phyloP scores from a whole-genome alignment of 78 protist species.

The Speleostelium caveatum region DNA sequence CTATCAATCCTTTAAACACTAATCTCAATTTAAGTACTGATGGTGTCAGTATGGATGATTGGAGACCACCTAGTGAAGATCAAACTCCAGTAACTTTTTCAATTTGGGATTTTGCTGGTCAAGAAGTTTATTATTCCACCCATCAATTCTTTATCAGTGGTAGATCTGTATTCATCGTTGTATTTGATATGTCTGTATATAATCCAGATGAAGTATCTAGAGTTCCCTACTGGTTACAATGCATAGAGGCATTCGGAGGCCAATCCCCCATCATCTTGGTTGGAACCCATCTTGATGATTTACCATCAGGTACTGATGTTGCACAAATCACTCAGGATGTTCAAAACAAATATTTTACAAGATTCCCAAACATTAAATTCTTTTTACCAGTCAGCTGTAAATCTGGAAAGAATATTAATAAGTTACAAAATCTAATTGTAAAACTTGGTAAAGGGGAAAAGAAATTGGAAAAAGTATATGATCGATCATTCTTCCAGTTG shows the following conservation, averaged over 20 bases:
- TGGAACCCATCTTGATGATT: conserved; percentile 81
- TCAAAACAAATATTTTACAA: conserved; percentile 29
- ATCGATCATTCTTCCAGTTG: conserved; percentile 31
- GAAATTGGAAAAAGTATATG: conserved; percentile 24
- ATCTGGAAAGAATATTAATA: conserved; percentile 57
- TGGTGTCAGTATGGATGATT: conserved; percentile 81
- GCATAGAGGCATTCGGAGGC: conserved; percentile 68
- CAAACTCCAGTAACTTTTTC: conserved; percentile 59
- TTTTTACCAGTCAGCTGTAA: conserved; percentile 63
- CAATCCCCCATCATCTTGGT: conserved; percentile 67
- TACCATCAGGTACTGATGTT: conserved; percentile 27
- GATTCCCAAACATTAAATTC: conserved; percentile 39
- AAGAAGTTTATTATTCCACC: neutral
- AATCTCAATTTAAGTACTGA: conserved; percentile 56
- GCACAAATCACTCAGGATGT: conserved; percentile 24
- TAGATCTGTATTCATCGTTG: conserved; percentile 73
- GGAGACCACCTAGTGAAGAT: conserved; percentile 49
- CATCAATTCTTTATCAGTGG: conserved; percentile 75
- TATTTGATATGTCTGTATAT: conserved; percentile 64
- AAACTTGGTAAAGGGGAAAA: conserved; percentile 48
- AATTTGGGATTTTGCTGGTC: conserved; percentile 69
- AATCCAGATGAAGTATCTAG: conserved; percentile 41
- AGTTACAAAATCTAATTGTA: conserved; percentile 48
- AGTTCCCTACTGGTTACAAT: conserved; percentile 80
- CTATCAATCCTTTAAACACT: conserved; percentile 66